Evolutionary conservation across 2,329 filamentous ascomycete genomes (phyloP), one percentile per base, ranked within the genome.

Genomic region (Fusarium gaditjirri): DNA sequence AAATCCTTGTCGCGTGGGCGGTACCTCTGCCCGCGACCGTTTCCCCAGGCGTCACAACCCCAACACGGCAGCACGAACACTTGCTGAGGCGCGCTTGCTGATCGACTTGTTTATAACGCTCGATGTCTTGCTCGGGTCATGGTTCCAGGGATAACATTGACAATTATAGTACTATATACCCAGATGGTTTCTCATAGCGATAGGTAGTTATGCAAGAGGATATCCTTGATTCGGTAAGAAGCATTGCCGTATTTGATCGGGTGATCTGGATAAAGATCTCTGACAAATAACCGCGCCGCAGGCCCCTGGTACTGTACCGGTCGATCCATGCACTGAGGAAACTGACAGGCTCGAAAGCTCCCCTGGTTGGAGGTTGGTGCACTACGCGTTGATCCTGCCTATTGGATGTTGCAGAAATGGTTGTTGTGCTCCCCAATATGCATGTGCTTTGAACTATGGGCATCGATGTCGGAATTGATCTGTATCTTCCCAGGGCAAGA

Each of bases 21-120:
- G 64, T 74, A 72, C 63, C 65, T 62, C 68, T 65, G 74, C 57
- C 68, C 64, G 68, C 68, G 61, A 71, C 73, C 68, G 68, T 72
- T 70, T 65, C 59, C 49, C 54, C 55, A 58, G 67, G 58, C 60
- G 54, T 70, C 57, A 53, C 58, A 27, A 71, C 52, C 52, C 53
- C 58, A 56, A 68, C 57, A 57, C 63, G 42, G 53, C 54, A 71
- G 63, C 57, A 56, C 64, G 62, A 71, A 71, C 38, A 38, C 49
- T 64, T 63, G 47, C 41, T 64, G 63, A 50, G 50, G 44, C 57
- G 56, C 61, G 61, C 61, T 70, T 58, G 61, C 39, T 70, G 61
- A 55, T 61, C 44, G 63, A 55, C 39, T 57, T 60, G 50, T 39
- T 53, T 43, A 56, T 67, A 41, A 54, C 39, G 31, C 49, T 50